phyloP scores from a whole-genome alignment of 1,139 yeast species.

The Chernovozyma aurita region DNA sequence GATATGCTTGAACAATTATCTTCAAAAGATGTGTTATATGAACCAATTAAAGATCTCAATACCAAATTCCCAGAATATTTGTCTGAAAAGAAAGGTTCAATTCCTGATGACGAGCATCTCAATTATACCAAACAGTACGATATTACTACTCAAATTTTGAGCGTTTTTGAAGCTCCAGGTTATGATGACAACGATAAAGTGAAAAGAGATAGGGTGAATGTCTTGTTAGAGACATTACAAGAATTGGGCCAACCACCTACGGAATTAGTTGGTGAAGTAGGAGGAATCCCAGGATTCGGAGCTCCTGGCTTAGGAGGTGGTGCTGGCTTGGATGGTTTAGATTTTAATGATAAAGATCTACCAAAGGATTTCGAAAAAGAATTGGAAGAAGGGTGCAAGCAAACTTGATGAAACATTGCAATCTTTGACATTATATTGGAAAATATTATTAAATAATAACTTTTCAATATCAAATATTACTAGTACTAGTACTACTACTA shows the following conservation, averaged over 20 bases:
- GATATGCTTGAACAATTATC: conserved; percentile 83
- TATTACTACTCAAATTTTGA: conserved; percentile 49
- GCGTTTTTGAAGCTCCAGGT: conserved; percentile 51
- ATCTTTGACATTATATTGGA: too few relatives aligned
- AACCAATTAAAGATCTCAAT: conserved; percentile 80
- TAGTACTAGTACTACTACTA: too few relatives aligned
- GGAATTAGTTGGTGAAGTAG: conserved; percentile 67
- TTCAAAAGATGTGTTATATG: conserved; percentile 81
- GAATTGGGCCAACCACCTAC: conserved; percentile 88
- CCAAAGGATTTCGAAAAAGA: conserved; percentile 49
- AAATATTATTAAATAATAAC: too few relatives aligned
- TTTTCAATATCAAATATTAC: too few relatives aligned
- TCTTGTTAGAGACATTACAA: conserved; percentile 64
- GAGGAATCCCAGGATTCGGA: conserved; percentile 55
- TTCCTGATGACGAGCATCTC: conserved; percentile 44
- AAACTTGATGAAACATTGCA: conserved; percentile 10
- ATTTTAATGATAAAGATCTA: conserved; percentile 39
- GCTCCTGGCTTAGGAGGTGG: conserved; percentile 25
- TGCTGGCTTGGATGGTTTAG: conserved; percentile 23
- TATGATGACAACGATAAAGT: conserved; percentile 49
- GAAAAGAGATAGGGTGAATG: conserved; percentile 50
- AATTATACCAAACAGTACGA: conserved; percentile 54
- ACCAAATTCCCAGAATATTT: conserved; percentile 65
- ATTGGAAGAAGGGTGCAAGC: conserved; percentile 33
- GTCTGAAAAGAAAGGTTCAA: conserved; percentile 40